These are phyloP conservation scores for Amanita rubescens DNA, from an alignment of 768 basidiomycete genomes.

Conservation along the genomic window DNA sequence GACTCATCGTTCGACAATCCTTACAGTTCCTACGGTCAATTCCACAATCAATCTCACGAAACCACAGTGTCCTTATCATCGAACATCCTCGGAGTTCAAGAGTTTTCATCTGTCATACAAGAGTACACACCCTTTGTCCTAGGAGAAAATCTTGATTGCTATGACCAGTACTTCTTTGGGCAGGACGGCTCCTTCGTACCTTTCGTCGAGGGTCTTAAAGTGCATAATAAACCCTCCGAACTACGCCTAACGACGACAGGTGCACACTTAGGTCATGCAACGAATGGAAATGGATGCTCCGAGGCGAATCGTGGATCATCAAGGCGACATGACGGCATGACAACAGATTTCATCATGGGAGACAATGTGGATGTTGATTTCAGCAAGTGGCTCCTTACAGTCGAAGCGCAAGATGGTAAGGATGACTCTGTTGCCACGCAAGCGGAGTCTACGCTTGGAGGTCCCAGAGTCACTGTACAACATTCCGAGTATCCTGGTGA, in stretches of 20 bases:
- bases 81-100: not conserved
- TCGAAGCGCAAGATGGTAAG: not conserved
- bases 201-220: not conserved
- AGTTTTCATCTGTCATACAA: not conserved
- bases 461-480: not conserved
- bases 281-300: not conserved
- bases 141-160: not conserved
- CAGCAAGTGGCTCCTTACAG: slow-evolving; percentile 4
- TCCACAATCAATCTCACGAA: not conserved
- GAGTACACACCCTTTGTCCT: not conserved
- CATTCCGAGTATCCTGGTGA: not conserved
- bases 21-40: slow-evolving; percentile 2
- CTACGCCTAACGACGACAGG: not conserved
- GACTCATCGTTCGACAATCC: not conserved
- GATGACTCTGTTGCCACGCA: not conserved
- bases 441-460: not conserved
- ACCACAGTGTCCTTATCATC: not conserved
- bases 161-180: not conserved
- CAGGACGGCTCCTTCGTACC: not conserved
- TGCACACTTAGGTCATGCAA: not conserved
- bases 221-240: not conserved
- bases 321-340: not conserved
- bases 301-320: not conserved
- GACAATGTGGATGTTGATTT: slow-evolving; percentile 8
- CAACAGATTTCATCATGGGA: not conserved